Evolutionary conservation across 2,329 filamentous ascomycete species (phyloP).

Genomic region (Helotiales sp.): DNA sequence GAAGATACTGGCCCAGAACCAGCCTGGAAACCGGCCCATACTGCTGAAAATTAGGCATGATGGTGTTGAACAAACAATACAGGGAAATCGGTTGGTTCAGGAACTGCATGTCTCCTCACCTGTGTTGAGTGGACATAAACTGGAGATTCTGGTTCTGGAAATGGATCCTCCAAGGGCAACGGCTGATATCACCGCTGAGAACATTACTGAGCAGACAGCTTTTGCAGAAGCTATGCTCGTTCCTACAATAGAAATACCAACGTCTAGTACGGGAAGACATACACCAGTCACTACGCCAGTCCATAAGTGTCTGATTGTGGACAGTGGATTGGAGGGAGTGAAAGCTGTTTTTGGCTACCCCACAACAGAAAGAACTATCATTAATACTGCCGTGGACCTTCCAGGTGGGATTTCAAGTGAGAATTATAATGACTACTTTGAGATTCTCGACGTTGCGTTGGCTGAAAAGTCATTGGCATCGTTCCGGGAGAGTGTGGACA

Average conservation of each 20-base stretch:
- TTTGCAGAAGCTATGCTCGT: constrained; percentile 70
- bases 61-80: constrained; percentile 27
- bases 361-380: constrained; percentile 38
- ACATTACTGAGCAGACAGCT: constrained; percentile 48
- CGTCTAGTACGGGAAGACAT: constrained; percentile 61
- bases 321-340: constrained; percentile 69
- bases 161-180: constrained; percentile 46
- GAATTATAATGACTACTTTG: constrained; percentile 43
- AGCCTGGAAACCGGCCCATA: constrained; percentile 54
- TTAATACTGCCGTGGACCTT: constrained; percentile 60
- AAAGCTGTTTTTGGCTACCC: constrained; percentile 49
- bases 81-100: constrained; percentile 49
- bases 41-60: constrained; percentile 57
- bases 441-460: constrained; percentile 61
- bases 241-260: constrained; percentile 70
- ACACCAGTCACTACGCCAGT: constrained; percentile 77
- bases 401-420: constrained; percentile 38
- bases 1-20: constrained; percentile 46
- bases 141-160: constrained; percentile 64
- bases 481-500: constrained; percentile 68
- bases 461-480: constrained; percentile 63
- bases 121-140: constrained; percentile 56
- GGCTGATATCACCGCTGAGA: no score
- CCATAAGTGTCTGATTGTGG: constrained; percentile 76
- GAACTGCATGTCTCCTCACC: constrained; percentile 66